Evolutionary conservation across 352 stramenopile genomes (phyloP).

Genomic region (Globisporangium cystogenes): DNA sequence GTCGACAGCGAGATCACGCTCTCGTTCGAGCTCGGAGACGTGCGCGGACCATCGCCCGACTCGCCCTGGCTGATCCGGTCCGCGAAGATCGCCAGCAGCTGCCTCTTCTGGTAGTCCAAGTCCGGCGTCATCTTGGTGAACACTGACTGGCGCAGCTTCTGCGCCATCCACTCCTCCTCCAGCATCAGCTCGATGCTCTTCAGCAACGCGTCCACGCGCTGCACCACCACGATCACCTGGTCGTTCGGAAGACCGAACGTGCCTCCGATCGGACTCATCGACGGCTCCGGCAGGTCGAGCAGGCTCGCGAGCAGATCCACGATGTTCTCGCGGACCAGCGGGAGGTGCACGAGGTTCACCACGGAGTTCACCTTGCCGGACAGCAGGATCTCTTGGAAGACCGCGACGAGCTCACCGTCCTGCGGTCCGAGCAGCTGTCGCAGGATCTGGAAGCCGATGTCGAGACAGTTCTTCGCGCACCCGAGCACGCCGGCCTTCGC

Average conservation of each 20-base stretch:
- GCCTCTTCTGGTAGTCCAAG: conserved; percentile 72
- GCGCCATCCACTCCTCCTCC: conserved; percentile 84
- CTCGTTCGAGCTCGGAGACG: conserved; percentile 72
- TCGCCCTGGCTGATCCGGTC: conserved; percentile 60
- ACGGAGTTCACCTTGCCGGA: conserved; percentile 37
- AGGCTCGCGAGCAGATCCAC: conserved; percentile 82
- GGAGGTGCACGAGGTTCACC: conserved; percentile 72
- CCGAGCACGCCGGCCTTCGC: conserved; percentile 67
- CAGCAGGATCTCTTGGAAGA: conserved; percentile 65
- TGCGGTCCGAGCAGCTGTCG: conserved; percentile 67
- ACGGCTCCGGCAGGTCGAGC: conserved; percentile 75
- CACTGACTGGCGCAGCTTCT: conserved; percentile 71
- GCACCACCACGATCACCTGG: conserved; percentile 69
- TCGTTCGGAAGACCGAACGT: conserved; percentile 65
- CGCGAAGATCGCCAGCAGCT: conserved; percentile 69
- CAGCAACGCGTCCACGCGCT: conserved; percentile 67
- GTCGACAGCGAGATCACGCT: conserved; percentile 74
- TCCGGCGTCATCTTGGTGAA: conserved; percentile 77
- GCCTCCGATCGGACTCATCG: conserved; percentile 41
- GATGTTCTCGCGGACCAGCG: conserved; percentile 75
- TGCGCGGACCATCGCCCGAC: conserved; percentile 31
- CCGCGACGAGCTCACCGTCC: conserved; percentile 52
- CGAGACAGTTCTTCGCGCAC: conserved; percentile 72
- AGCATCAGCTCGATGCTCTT: conserved; percentile 85
- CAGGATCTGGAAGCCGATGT: conserved; percentile 81